Conservation (phyloP, 768 basidiomycete genomes). For the Ramaria rubella region DNA sequence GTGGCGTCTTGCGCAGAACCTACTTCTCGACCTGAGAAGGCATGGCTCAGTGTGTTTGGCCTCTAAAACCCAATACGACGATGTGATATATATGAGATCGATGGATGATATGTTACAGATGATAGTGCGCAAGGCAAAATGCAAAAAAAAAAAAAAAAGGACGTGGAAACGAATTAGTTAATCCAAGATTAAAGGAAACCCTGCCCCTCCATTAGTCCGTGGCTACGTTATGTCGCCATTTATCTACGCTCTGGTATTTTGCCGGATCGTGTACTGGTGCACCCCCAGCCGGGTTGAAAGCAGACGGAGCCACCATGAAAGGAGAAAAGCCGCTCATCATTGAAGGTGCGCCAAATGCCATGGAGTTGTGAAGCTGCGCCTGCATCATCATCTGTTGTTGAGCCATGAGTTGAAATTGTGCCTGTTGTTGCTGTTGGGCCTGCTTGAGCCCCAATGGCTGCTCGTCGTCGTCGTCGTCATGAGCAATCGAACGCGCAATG, state of each 20-base stretch:
- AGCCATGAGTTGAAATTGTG: slow-evolving; percentile 40
- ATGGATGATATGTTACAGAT: neutral
- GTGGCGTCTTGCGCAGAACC: slow-evolving; percentile 60
- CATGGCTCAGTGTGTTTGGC: slow-evolving; percentile 71
- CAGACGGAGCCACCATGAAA: slow-evolving; percentile 32
- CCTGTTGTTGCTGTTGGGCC: slow-evolving; percentile 75
- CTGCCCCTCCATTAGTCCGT: neutral
- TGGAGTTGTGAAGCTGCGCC: slow-evolving; percentile 65
- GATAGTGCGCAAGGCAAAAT: neutral
- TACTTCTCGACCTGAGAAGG: slow-evolving; percentile 39
- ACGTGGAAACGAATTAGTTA: neutral
- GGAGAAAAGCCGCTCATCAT: slow-evolving; percentile 63
- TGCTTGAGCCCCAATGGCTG: slow-evolving; percentile 65
- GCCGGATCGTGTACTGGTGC: slow-evolving; percentile 57
- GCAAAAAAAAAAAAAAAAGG: neutral
- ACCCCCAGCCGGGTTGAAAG: slow-evolving; percentile 43
- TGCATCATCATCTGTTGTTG: slow-evolving; percentile 69
- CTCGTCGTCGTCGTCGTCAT: slow-evolving; percentile 64
- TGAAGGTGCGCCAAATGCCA: slow-evolving; percentile 60
- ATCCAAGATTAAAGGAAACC: neutral
- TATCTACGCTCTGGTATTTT: slow-evolving; percentile 69
- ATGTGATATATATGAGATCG: neutral
- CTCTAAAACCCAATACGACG: slow-evolving; percentile 26
- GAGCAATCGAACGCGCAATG: neutral
- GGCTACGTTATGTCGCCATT: slow-evolving; percentile 71